These are phyloP conservation scores for Saturnispora quitensis DNA, from an alignment of 805 yeast genomes.

Conservation along the genomic window DNA sequence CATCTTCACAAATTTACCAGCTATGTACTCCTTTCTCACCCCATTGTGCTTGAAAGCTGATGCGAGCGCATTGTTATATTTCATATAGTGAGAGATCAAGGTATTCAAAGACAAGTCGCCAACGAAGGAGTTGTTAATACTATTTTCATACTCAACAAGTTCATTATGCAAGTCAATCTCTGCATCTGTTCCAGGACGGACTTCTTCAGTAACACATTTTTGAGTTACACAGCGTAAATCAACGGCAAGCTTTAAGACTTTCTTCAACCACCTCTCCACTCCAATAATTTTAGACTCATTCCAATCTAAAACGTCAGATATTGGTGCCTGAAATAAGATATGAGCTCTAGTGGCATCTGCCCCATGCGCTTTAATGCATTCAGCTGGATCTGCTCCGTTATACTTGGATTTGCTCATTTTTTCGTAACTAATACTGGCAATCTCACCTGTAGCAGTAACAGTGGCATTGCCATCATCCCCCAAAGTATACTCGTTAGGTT, in stretches of 20 bases:
- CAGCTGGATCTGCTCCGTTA: constrained; percentile 87
- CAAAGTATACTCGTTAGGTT: constrained; percentile 61
- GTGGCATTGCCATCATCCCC: constrained; percentile 33
- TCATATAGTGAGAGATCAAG: constrained; percentile 84
- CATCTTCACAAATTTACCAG: constrained; percentile 35
- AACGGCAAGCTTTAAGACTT: constrained; percentile 29
- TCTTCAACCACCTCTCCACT: constrained; percentile 74
- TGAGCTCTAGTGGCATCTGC: constrained; percentile 95
- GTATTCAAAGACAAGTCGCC: constrained; percentile 65
- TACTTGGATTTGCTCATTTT: constrained; percentile 96
- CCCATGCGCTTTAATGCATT: constrained; percentile 68
- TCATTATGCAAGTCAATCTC: constrained; percentile 56
- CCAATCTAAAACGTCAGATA: constrained; percentile 78
- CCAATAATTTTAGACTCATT: constrained; percentile 84
- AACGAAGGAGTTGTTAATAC: constrained; percentile 53
- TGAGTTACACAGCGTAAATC: background rate
- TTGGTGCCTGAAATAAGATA: constrained; percentile 85
- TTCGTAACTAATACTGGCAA: constrained; percentile 57
- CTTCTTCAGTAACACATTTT: constrained; percentile 8
- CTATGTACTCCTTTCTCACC: constrained; percentile 6
- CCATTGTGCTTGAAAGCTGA: constrained; percentile 35
- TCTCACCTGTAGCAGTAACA: constrained; percentile 39
- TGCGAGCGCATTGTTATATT: constrained; percentile 51
- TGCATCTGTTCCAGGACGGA: constrained; percentile 13
- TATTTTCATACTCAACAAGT: constrained; percentile 36